A percentile compares a stretch with the other conserved stretches of the same genome.
Conservation (phyloP, 345 rosid species). For the Aquilaria sinensis region DNA sequence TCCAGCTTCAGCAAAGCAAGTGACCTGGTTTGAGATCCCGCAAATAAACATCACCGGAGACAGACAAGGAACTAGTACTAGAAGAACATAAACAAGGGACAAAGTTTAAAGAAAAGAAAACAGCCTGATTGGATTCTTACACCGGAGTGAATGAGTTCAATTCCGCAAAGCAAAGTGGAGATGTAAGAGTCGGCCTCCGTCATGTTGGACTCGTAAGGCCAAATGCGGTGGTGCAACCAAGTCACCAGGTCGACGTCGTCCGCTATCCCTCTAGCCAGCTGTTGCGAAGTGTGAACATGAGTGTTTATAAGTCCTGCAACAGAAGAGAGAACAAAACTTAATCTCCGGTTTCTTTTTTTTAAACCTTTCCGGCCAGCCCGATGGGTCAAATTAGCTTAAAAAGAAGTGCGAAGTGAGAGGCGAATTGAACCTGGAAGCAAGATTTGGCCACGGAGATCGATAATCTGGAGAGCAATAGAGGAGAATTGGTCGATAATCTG, state of each 20-base stretch:
- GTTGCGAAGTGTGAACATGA: slow-evolving; percentile 71
- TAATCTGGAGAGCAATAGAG: slow-evolving; percentile 21
- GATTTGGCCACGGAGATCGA: slow-evolving; percentile 50
- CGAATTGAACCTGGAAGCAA: slow-evolving; percentile 45
- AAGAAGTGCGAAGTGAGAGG: too few species aligned
- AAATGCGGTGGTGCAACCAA: slow-evolving; percentile 57
- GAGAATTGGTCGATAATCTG: slow-evolving; percentile 38
- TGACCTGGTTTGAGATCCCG: slow-evolving; percentile 30
- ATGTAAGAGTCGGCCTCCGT: slow-evolving; percentile 57
- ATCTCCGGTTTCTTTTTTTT: too few species aligned
- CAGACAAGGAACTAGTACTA: background rate
- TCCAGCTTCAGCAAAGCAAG: slow-evolving; percentile 81
- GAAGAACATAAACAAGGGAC: background rate
- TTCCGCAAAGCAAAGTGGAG: slow-evolving; percentile 60
- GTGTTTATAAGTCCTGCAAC: slow-evolving; percentile 52
- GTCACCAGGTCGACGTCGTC: slow-evolving; percentile 63
- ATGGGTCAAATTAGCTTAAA: background rate
- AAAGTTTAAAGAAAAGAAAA: background rate
- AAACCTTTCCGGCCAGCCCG: background rate
- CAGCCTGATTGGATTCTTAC: slow-evolving; percentile 19
- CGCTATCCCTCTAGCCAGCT: slow-evolving; percentile 64
- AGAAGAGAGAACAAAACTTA: background rate
- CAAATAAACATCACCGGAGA: background rate
- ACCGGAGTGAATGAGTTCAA: slow-evolving; percentile 65
- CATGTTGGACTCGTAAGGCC: slow-evolving; percentile 73